Conservation (phyloP, 345 rosid species). For the Lagerstroemia speciosa region DNA sequence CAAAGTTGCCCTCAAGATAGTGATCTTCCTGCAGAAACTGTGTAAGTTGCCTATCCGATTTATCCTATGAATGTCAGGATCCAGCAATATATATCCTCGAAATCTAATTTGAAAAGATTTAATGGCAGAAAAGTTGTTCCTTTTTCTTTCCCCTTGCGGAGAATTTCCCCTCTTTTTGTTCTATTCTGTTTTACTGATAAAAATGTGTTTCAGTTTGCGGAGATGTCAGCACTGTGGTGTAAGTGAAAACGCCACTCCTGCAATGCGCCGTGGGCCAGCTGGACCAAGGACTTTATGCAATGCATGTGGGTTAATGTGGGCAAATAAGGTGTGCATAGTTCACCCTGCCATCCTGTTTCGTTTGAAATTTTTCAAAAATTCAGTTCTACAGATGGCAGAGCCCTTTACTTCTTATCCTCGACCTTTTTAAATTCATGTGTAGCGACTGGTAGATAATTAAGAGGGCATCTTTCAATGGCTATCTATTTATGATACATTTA, state of each 20-base stretch:
- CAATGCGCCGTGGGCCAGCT: constrained; percentile 84
- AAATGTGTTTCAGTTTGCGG: constrained; percentile 20
- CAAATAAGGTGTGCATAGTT: constrained; percentile 45
- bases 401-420: not conserved
- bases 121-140: not conserved
- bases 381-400: not conserved
- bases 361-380: not conserved
- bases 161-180: not conserved
- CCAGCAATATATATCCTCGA: not conserved
- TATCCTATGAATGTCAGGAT: constrained; percentile 10
- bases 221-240: constrained; percentile 71
- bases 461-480: not conserved
- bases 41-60: constrained; percentile 36
- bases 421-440: not conserved
- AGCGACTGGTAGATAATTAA: not conserved
- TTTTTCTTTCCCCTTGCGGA: too few relatives aligned
- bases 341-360: not conserved
- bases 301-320: constrained; percentile 91
- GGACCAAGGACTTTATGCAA: constrained; percentile 78
- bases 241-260: constrained; percentile 59
- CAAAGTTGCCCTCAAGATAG: constrained; percentile 41
- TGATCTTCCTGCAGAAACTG: constrained; percentile 34
- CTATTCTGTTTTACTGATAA: not conserved
- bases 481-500: not conserved
- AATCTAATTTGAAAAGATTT: not conserved